Percentiles rank a stretch among this genome's conserved stretches.
phyloP scores from a whole-genome alignment of 345 rosid genomes.

The Anastatica hierochuntica region DNA sequence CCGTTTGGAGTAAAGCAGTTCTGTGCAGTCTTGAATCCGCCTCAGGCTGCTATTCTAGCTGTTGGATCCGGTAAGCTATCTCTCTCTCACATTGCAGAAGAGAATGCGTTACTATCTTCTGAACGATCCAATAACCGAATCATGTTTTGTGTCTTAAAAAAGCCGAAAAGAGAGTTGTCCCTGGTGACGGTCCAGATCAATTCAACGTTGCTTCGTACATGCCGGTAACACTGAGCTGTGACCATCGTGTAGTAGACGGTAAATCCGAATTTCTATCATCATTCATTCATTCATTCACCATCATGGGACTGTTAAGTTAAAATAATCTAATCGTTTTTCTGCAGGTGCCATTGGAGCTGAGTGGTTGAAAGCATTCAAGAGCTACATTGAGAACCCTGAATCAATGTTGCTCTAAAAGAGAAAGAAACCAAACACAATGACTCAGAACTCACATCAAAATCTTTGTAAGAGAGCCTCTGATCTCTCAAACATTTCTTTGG shows the following conservation, averaged over 20 bases:
- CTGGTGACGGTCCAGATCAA: slow-evolving; percentile 55
- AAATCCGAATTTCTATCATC: no score
- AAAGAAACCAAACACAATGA: no score
- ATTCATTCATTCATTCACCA: no score
- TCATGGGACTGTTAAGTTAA: no score
- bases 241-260: slow-evolving; percentile 99
- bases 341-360: slow-evolving; percentile 94
- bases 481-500: no score
- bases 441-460: no score
- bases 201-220: slow-evolving; percentile 65
- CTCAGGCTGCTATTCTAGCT: slow-evolving; percentile 94
- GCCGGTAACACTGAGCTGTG: slow-evolving; percentile 90
- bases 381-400: slow-evolving; percentile 88
- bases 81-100: slow-evolving; percentile 2
- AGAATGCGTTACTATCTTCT: background rate
- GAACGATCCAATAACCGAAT: background rate
- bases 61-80: slow-evolving; percentile 86
- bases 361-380: slow-evolving; percentile 92
- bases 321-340: no score
- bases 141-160: slow-evolving; percentile 4
- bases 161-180: slow-evolving; percentile 93
- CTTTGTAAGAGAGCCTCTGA: no score
- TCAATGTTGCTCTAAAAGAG: slow-evolving; percentile 68
- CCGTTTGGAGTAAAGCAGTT: slow-evolving; percentile 93
- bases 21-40: slow-evolving; percentile 90